A percentile compares a stretch with the other conserved stretches of the same genome.
These are phyloP conservation scores for Coelastrella sp. DNA, from an alignment of 139 green algal species.

Conservation along the genomic window DNA sequence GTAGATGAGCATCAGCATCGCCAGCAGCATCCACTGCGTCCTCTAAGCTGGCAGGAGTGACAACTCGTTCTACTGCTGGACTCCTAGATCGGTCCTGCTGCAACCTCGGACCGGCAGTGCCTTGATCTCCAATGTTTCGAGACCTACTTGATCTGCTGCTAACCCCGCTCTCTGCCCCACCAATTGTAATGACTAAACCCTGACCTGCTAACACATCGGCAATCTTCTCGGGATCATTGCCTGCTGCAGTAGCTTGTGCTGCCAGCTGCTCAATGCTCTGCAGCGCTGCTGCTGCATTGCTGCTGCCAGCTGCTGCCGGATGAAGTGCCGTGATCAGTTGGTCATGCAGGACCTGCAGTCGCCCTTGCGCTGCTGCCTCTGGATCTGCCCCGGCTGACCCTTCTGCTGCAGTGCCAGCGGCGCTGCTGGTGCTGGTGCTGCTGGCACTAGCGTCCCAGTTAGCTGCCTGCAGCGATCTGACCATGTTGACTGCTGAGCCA, in stretches of 20 bases:
- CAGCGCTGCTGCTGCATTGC: constrained; percentile 25
- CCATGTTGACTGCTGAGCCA: constrained; percentile 3
- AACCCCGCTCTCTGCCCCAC: background rate
- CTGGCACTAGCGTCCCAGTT: background rate
- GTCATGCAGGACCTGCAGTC: background rate
- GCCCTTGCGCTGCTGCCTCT: background rate
- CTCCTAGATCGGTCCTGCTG: background rate
- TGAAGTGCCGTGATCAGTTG: background rate
- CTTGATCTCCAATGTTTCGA: no score
- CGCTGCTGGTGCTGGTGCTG: background rate
- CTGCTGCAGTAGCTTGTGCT: constrained; percentile 5
- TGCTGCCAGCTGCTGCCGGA: background rate
- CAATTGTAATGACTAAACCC: background rate
- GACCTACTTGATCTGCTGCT: background rate
- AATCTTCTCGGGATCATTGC: background rate
- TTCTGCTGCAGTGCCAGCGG: background rate
- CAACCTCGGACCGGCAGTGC: no score
- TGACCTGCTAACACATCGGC: background rate
- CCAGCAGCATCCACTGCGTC: no score
- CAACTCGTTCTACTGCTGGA: background rate
- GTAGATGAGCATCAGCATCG: background rate
- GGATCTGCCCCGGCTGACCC: background rate
- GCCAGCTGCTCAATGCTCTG: background rate
- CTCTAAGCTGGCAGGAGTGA: no score
- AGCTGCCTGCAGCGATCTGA: constrained; percentile 26